A percentile compares a stretch with the other conserved stretches of the same genome.
Evolutionary conservation across 2,329 filamentous ascomycete species (phyloP).

Genomic region (Stemphylium beticola): DNA sequence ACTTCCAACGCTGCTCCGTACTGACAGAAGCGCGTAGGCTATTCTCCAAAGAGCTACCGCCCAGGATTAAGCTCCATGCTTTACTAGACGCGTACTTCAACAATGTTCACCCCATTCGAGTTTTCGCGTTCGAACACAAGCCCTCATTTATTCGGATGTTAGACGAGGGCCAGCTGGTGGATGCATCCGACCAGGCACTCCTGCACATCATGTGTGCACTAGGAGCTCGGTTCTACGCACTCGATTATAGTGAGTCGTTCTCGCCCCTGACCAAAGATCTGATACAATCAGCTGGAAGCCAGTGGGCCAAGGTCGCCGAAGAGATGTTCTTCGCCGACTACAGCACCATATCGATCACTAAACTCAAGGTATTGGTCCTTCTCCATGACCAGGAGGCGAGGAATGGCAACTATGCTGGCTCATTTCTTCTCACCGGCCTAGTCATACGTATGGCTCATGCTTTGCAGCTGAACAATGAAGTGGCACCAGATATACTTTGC

Average conservation of each 20-base stretch:
- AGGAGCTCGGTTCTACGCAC: constrained; percentile 37
- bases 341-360: constrained; percentile 41
- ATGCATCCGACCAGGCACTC: constrained; percentile 37
- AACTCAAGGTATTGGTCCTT: constrained; percentile 39
- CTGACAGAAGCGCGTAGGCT: constrained; percentile 22
- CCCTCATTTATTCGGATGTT: constrained; percentile 44
- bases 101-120: constrained; percentile 37
- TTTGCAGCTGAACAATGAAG: constrained; percentile 41
- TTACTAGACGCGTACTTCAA: constrained; percentile 42
- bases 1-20: background rate
- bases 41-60: constrained; percentile 32
- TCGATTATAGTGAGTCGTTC: constrained; percentile 39
- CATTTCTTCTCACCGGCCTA: constrained; percentile 40
- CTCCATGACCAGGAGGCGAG: constrained; percentile 43
- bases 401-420: constrained; percentile 41
- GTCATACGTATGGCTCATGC: constrained; percentile 44
- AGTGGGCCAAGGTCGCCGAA: constrained; percentile 42
- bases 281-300: constrained; percentile 39
- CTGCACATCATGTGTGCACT: constrained; percentile 44
- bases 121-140: constrained; percentile 42
- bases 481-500: constrained; percentile 34
- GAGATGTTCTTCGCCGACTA: constrained; percentile 44
- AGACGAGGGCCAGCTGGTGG: constrained; percentile 39
- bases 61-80: constrained; percentile 30
- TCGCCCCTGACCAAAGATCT: constrained; percentile 35